Base-by-base conservation (phyloP, 2,329 filamentous ascomycete species). In the Chalaropsis ovoidea region DNA sequence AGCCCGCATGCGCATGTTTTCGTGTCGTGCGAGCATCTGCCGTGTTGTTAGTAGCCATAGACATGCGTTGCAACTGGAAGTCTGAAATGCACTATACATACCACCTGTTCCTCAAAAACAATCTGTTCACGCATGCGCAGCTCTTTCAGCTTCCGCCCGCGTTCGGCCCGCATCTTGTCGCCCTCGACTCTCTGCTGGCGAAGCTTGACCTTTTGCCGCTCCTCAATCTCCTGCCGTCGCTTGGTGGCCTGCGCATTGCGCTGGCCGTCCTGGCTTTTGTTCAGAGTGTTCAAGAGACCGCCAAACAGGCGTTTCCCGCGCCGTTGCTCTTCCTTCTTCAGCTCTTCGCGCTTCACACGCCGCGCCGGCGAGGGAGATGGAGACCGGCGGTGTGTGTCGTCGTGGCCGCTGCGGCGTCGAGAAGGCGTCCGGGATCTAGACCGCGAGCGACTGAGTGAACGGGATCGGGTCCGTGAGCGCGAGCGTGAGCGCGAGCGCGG, bases 271-370 rank as follows among this genome's bases (percentile, higher is more conserved):
- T 93, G 88, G 17, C 66, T 65, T 19, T 64, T 66, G 74, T 87
- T 90, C 68, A 95, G 80, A 45, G 88, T 90, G 73, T 82, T 89
- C 67, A 94, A 78, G 66, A 95, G 77, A 43, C 87, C 89, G 68
- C 93, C 92, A 73, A 96, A 96, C 68, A 97, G 80, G 64, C 93
- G 83, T 75, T 89, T 87, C 24, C 89, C 89, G 45, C 93, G 87
- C 73, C 89, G 90, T 74, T 86, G 90, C 73, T 97, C 93, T 71
- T 95, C 88, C 66, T 85, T 74, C 6, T 61, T 52, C 10, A 52
- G 45, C 49, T 61, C 61, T 35, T 65, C 66, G 22, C 62, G 49
- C 17, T 41, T 61, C 2, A 47, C 24, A 13, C 54, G 52, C 11
- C 49, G 62, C 3, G 19, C 22, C 22, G 63, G 62, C 3, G 62